These are phyloP conservation scores for Pyricularia pennisetigena DNA, from an alignment of 2,329 filamentous ascomycete species.

Conservation along the genomic window DNA sequence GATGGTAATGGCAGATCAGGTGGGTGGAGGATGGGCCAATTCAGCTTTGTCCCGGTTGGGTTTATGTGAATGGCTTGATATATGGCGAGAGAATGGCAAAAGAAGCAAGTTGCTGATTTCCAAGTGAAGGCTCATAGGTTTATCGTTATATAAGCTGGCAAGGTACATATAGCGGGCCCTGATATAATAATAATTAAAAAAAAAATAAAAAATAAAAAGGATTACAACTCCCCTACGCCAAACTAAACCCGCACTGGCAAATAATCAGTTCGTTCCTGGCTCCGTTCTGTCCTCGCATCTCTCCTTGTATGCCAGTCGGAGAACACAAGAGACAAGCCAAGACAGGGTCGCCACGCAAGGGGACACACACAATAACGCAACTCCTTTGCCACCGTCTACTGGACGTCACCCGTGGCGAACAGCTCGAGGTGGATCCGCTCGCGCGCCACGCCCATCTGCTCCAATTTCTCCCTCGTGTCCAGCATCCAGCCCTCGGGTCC, in stretches of 20 bases:
- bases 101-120: no score
- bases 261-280: background rate
- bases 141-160: no score
- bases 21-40: background rate
- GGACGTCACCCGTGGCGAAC: conserved; percentile 48
- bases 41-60: background rate
- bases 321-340: background rate
- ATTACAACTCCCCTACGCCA: background rate
- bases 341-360: background rate
- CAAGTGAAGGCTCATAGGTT: no score
- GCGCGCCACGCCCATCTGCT: conserved; percentile 43
- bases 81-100: no score
- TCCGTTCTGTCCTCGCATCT: background rate
- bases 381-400: background rate
- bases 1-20: background rate
- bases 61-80: background rate
- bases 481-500: conserved; percentile 64
- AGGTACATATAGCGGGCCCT: no score
- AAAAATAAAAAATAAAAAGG: background rate
- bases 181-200: background rate
- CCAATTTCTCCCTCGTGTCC: conserved; percentile 41
- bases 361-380: background rate
- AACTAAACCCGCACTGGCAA: background rate
- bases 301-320: background rate
- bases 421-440: conserved; percentile 56